Base-by-base conservation (phyloP, 768 basidiomycete species). In the Paxillus involutus region DNA sequence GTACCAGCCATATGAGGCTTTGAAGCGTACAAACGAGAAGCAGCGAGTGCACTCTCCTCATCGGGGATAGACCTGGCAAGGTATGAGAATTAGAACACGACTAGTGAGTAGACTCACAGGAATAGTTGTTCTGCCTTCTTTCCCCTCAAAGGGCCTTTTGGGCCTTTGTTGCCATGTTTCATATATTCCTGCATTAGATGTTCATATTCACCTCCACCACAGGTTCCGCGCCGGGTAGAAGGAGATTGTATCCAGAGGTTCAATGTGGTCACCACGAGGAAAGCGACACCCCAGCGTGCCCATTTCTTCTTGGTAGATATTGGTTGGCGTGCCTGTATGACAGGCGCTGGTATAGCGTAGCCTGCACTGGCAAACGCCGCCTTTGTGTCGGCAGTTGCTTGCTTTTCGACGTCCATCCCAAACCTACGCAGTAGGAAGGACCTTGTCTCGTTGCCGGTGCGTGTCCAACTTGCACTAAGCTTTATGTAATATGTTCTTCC, bases 1-100 rank as follows among this genome's bases (percentile, higher is more conserved):
- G 80, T 78, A 37, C 86, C 87, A 1, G 86, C 87, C 49, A 83
- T 64, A 63, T 88, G 86, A 4, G 85, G 84, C 56, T 75, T 74
- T 12, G 75, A 71, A 9, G 84, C 73, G 54, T 75, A 85, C 44
- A 66, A 69, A 52, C 79, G 78, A 24, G 84, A 85, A 0, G 82
- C 74, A 29, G 69, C 68, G 29, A 78, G 66, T 10, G 82, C 82
- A 55, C 75, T 81, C 33, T 71, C 73, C 39, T 75, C 70, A 52
- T 80, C 73, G 1, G 83, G 83, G 33, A 85, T 69, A 10, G 78
- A 72, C 63, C 84, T 84, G 37, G 19, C 16, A 12, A 32, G 47
- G 35, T 11, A 42, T 39, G 13, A 19, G 45, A 14, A 10, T 12
- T 24, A 3, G 3, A 8, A 32, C 33, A 35, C 6, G 7, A 51